phyloP scores from a whole-genome alignment of 805 yeast genomes.

The Starmerella sp. region DNA sequence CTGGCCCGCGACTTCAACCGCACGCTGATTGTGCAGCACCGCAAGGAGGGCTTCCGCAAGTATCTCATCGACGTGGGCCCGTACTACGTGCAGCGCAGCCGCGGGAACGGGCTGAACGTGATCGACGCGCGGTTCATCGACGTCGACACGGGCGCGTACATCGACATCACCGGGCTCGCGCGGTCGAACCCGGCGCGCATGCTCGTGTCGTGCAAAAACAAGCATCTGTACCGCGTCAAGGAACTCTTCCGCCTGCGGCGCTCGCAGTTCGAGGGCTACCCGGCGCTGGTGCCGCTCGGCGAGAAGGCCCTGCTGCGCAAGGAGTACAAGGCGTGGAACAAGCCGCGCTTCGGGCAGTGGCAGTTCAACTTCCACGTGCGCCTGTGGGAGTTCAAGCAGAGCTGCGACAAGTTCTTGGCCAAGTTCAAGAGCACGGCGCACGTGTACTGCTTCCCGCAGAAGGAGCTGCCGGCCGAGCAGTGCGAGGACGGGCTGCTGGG shows the following conservation, averaged over 20 bases:
- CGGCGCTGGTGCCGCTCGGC: slow-evolving; percentile 37
- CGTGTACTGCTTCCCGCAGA: slow-evolving; percentile 14
- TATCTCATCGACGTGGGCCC: slow-evolving; percentile 41
- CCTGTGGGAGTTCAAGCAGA: slow-evolving; percentile 17
- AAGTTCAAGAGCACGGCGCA: background rate
- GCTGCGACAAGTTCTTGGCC: slow-evolving; percentile 8
- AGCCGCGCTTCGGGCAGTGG: slow-evolving; percentile 22
- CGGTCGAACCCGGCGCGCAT: slow-evolving; percentile 1
- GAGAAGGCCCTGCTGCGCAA: slow-evolving; percentile 29
- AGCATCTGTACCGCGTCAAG: slow-evolving; percentile 41
- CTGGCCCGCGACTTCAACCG: slow-evolving; percentile 41
- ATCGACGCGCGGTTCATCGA: slow-evolving; percentile 52
- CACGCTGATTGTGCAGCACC: slow-evolving; percentile 37
- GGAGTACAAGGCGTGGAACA: slow-evolving; percentile 30
- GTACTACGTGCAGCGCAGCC: slow-evolving; percentile 38
- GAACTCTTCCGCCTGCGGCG: slow-evolving; percentile 44
- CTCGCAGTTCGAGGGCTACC: slow-evolving; percentile 48
- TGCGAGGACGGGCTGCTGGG: slow-evolving; percentile 1
- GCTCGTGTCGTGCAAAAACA: slow-evolving; percentile 40
- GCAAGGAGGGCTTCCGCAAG: slow-evolving; percentile 37
- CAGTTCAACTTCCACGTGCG: slow-evolving; percentile 11
- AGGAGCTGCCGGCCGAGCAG: background rate
- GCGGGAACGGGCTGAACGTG: slow-evolving; percentile 39
- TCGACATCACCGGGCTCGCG: slow-evolving; percentile 46
- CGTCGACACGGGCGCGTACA: slow-evolving; percentile 45